Base-by-base conservation (phyloP, 257 asterid genomes). In the Coffea eugenioides region DNA sequence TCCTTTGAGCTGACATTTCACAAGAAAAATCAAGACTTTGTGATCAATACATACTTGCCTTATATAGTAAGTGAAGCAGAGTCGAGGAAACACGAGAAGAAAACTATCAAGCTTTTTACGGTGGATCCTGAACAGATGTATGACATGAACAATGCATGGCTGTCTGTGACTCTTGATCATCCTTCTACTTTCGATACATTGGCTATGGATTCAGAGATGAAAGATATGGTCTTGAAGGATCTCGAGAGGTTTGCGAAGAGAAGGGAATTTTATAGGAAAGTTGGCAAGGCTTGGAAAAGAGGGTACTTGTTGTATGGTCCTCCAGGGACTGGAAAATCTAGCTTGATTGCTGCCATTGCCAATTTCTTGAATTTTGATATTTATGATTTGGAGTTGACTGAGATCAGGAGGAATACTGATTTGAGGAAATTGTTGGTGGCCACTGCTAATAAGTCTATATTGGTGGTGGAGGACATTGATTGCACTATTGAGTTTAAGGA, bases 291-390 rank as follows among this genome's bases (percentile, higher is more conserved):
- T 0, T 92, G 95, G 94, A 92, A 91, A 75, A 84, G 97, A 82
- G 97, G 97, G 66, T 90, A 90, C 61, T 80, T 92, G 88, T 31
- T 92, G 87, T 88, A 91, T 73, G 97, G 96, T 14, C 97, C 94
- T 61, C 97, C 96, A 3, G 94, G 97, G 79, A 92, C 97, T 0
- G 96, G 94, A 14, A 91, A 91, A 85, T 92, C 97, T 27, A 92
- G 97, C 82, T 70, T 92, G 87, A 87, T 92, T 31, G 96, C 97
- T 3, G 94, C 97, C 16, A 90, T 92, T 84, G 97, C 97, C 13
- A 92, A 92, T 83, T 77, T 86, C 69, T 82, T 92, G 87, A 88
- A 89, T 7, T 92, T 90, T 18, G 93, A 92, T 76, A 83, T 92
- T 2, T 92, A 91, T 72, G 97, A 92, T 84, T 79, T 91, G 86